Conservation (phyloP, 345 rosid species). For the Lumnitzera littorea region DNA sequence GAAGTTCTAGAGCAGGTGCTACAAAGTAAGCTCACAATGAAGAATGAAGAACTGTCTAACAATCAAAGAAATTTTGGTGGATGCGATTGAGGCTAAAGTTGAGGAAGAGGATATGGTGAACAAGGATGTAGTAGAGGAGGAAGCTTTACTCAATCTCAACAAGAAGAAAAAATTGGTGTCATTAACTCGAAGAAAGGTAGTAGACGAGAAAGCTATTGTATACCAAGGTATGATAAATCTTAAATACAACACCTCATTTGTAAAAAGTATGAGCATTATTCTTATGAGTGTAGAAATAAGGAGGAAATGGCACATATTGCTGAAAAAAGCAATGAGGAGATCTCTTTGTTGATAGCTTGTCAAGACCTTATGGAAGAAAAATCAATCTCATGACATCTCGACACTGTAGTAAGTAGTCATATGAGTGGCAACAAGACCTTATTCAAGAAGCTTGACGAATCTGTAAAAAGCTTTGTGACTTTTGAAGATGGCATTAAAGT, state of each 20-base stretch:
- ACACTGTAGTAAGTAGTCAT: not conserved
- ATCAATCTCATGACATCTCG: slow-evolving; percentile 1
- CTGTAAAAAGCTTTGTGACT: not conserved
- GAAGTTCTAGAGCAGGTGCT: not conserved
- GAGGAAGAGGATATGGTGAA: too few relatives aligned
- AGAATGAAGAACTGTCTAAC: too few relatives aligned
- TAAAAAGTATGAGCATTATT: not conserved
- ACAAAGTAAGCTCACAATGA: slow-evolving; percentile 2
- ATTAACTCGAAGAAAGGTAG: too few relatives aligned
- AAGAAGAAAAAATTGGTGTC: too few relatives aligned
- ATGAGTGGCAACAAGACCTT: not conserved
- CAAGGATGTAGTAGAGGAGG: too few relatives aligned
- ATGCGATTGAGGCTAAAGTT: too few relatives aligned
- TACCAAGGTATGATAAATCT: too few relatives aligned
- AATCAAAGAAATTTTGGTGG: too few relatives aligned
- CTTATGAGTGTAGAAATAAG: not conserved
- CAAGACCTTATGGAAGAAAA: not conserved
- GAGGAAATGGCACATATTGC: not conserved
- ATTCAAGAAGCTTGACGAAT: too few relatives aligned
- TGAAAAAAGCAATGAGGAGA: not conserved
- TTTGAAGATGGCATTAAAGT: slow-evolving; percentile 10
- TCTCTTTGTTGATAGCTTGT: not conserved
- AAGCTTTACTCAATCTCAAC: too few relatives aligned
- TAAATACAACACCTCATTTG: too few relatives aligned
- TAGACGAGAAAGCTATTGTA: too few relatives aligned